Base-by-base conservation (phyloP, 2,329 filamentous ascomycete species). In the Periglandula ipomoeae region DNA sequence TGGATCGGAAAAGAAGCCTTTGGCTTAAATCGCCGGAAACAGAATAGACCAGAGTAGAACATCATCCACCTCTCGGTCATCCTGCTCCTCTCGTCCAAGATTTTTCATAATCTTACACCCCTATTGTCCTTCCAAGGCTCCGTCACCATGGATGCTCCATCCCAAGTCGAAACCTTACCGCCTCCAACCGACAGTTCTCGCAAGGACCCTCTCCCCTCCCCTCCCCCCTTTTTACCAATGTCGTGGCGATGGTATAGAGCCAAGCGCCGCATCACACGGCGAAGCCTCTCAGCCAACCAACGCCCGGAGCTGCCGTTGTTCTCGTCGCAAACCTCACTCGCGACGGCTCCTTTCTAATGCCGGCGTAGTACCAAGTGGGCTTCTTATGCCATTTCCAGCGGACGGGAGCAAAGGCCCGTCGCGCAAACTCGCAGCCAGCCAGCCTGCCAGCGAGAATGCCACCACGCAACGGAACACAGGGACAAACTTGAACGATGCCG, bases 121-220 rank as follows among this genome's bases (percentile, higher is more conserved):
- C 26, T 13, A 44, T 44, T 38, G 44, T 47, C 30, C 26, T 26
- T n/a, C 46, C 38, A 26, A 11, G 20, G 7, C 39, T 22, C 39
- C 41, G n/a, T 11, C 24, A 26, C 24, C 40, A 27, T 15, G 40
- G 40, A n/a, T 6, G 10, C 20, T 43, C 46, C 35, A 34, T 34
- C 24, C 22, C 35, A 41, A 34, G 24, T 24, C 45, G 23, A 54
- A 56, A 56, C 53, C 49, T 53, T 56, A 35, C 49, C 55, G 53
- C 52, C 53, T 55, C 52, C 43, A 51, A 50, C 30, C 44, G 40
- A 10, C 38, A 40, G 13, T 8, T 24, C 20, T 40, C 38, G 38
- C 38, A 24, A 24, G 27, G 26, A 40, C 39, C 46, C 39, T 40
- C 47, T 19, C 34, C 43, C 34, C 27, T 43, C 10, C 39, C 46